A percentile compares a stretch with the other conserved stretches of the same genome.
These are phyloP conservation scores for Claviceps fusiformis DNA, from an alignment of 2,329 filamentous ascomycete genomes.

Conservation along the genomic window DNA sequence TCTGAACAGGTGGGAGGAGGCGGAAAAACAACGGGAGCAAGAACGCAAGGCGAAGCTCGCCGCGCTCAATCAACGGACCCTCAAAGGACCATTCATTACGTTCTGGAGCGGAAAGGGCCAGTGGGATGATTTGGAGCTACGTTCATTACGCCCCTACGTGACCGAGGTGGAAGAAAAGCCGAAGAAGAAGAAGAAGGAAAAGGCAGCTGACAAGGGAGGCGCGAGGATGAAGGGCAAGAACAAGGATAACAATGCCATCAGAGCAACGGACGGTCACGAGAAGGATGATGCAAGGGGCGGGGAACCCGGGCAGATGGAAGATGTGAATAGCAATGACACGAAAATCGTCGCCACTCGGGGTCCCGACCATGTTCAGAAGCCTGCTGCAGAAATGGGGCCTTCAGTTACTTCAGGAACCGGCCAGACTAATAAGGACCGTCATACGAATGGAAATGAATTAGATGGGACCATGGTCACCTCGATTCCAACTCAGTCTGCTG, in stretches of 20 bases:
- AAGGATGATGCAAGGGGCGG: not conserved
- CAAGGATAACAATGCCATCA: slow-evolving; percentile 10
- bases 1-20: slow-evolving; percentile 84
- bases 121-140: slow-evolving; percentile 64
- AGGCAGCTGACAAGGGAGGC: slow-evolving; percentile 18
- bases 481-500: not conserved
- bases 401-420: not conserved
- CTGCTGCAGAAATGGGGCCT: not conserved
- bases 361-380: not conserved
- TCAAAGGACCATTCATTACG: slow-evolving; percentile 79
- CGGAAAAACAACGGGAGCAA: slow-evolving; percentile 77
- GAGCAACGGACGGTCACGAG: slow-evolving; percentile 6
- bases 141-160: slow-evolving; percentile 53
- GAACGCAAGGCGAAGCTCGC: slow-evolving; percentile 72
- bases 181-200: slow-evolving; percentile 45
- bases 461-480: not conserved
- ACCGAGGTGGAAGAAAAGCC: slow-evolving; percentile 49
- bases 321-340: slow-evolving; percentile 5
- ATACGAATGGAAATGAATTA: slow-evolving; percentile 1
- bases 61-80: slow-evolving; percentile 71
- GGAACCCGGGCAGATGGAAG: slow-evolving; percentile 6
- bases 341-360: not conserved
- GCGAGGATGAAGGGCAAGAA: slow-evolving; percentile 16
- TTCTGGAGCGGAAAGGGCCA: slow-evolving; percentile 88
- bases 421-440: not conserved